Base-by-base conservation (phyloP, 345 rosid species). In the Salix arbutifolia region DNA sequence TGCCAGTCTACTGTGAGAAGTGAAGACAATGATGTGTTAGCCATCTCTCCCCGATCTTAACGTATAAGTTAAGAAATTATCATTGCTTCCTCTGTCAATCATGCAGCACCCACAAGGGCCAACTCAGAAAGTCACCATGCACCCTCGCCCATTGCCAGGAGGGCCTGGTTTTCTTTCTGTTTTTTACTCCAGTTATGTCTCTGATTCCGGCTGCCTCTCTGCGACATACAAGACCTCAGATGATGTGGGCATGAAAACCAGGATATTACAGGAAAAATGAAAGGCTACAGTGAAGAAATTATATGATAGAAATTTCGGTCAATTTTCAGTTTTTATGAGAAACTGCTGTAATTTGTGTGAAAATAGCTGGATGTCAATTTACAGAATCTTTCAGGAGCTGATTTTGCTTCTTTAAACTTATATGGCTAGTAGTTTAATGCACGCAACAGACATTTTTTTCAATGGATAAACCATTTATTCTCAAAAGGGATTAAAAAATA, bases 51-150 rank as follows among this genome's bases (percentile, higher is more conserved):
- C 25, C 60, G 70, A 53, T 21, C 91, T 87, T 91, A 69, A 78
- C 98, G 90, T 94, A 38, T 52, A 89, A 88, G 92, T 76, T 79
- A 94, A 91, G 93, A 67, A 44, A 84, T 77, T 58, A 58, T 58
- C 5, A 23, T 82, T 74, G 79, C 83, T 76, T 77, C 67, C 67
- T 26, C 42, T 67, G 7, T 42, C 76, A 73, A 79, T 82, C 75
- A 72, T 80, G 78, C 30, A 69, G 11, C 64, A 58, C 74, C 76
- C 83, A 76, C 80, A 76, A 61, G 70, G 19, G 60, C 73, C 76
- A 61, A n/a, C 77, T 73, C 73, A 62, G 48, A 42, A 30, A 44
- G 3, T 19, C 65, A 19, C 8, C 7, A 53, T 53, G 60, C 25
- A 23, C 26, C 64, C 4, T 25, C 64, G 13, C 28, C 28, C 28